phyloP scores from a whole-genome alignment of 2,329 filamentous ascomycete genomes.

The Colletotrichum viniferum region DNA sequence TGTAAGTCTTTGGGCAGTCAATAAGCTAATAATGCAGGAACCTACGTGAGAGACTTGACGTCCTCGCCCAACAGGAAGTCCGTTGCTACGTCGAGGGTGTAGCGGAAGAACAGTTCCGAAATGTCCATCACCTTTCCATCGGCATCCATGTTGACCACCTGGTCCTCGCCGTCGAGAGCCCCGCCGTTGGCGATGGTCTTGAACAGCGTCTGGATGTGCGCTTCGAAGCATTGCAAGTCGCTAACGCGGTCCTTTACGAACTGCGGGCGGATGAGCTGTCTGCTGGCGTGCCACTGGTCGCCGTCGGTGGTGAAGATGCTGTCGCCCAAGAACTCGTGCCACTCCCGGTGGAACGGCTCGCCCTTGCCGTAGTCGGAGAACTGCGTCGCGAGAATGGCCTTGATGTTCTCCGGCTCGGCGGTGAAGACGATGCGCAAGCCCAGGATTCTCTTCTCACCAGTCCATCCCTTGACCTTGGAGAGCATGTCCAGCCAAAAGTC shows the following conservation, averaged over 20 bases:
- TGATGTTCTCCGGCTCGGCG: conserved; percentile 86
- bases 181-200: conserved; percentile 65
- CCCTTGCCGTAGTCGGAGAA: conserved; percentile 88
- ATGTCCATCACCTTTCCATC: conserved; percentile 71
- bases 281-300: conserved; percentile 76
- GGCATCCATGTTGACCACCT: conserved; percentile 66
- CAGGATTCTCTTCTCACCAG: conserved; percentile 62
- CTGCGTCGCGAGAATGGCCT: conserved; percentile 86
- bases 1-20: not conserved
- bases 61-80: conserved; percentile 84
- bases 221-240: conserved; percentile 82
- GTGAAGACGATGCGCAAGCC: conserved; percentile 73
- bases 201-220: conserved; percentile 77
- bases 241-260: conserved; percentile 86
- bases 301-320: conserved; percentile 84
- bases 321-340: conserved; percentile 76
- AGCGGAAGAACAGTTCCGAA: conserved; percentile 80
- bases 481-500: conserved; percentile 66
- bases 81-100: conserved; percentile 83
- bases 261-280: conserved; percentile 84
- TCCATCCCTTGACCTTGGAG: conserved; percentile 49
- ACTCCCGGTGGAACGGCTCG: conserved; percentile 73
- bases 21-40: not conserved
- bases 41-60: conserved; percentile 65
- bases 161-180: conserved; percentile 61